These are phyloP conservation scores for Blastocladiella emersonii DNA, from an alignment of 371 early-diverging fungal species.

Conservation along the genomic window DNA sequence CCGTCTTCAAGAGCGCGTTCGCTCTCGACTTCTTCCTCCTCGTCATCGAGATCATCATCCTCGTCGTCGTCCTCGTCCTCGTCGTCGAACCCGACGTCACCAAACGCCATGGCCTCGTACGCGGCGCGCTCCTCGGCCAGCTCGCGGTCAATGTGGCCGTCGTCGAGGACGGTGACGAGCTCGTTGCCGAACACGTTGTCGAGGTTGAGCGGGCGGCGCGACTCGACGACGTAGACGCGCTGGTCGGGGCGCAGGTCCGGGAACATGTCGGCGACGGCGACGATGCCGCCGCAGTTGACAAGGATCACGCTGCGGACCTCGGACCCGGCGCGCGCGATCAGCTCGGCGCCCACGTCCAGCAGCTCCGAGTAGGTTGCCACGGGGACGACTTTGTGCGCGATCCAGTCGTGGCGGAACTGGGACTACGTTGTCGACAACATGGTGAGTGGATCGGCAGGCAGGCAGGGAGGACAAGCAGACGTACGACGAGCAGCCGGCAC, in stretches of 20 bases:
- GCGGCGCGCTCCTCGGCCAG: constrained; percentile 46
- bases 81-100: background rate
- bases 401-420: constrained; percentile 54
- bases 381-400: constrained; percentile 63
- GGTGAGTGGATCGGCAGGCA: background rate
- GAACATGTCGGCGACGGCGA: constrained; percentile 55
- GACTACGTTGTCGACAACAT: constrained; percentile 17
- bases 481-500: constrained; percentile 58
- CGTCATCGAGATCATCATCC: constrained; percentile 10
- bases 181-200: constrained; percentile 53
- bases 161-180: constrained; percentile 55
- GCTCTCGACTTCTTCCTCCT: background rate
- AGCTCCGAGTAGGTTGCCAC: constrained; percentile 57
- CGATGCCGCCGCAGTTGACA: constrained; percentile 74
- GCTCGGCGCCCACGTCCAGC: constrained; percentile 27
- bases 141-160: constrained; percentile 50
- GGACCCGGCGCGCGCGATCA: constrained; percentile 15
- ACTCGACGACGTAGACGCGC: constrained; percentile 65
- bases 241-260: constrained; percentile 29
- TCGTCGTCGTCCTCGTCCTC: constrained; percentile 19
- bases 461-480: background rate
- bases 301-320: constrained; percentile 60
- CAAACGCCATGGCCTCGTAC: constrained; percentile 44
- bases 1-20: background rate
- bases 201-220: constrained; percentile 71